Evolutionary conservation across 805 yeast genomes (phyloP).

Genomic region (Candida insectorum): DNA sequence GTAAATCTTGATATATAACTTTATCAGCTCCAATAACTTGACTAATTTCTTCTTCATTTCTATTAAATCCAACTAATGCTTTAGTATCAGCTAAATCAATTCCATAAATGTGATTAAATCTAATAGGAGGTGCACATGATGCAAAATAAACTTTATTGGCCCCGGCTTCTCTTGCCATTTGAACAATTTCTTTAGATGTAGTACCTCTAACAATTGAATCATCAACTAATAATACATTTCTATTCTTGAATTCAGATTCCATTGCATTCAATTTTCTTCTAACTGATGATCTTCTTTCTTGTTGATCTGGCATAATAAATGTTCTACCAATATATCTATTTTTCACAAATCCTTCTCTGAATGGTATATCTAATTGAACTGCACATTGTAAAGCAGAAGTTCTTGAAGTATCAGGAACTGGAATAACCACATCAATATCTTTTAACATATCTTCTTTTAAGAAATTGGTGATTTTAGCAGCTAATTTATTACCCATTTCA

Average conservation of each 20-base stretch:
- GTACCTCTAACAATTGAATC: slow-evolving; percentile 98
- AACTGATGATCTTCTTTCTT: slow-evolving; percentile 88
- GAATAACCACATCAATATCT: slow-evolving; percentile 89
- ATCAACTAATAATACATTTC: slow-evolving; percentile 86
- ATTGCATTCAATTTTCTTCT: slow-evolving; percentile 94
- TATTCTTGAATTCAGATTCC: slow-evolving; percentile 84
- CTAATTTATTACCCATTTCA: slow-evolving; percentile 90
- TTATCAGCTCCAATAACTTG: slow-evolving; percentile 82
- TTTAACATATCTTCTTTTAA: slow-evolving; percentile 14
- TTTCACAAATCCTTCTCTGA: slow-evolving; percentile 95
- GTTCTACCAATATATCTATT: slow-evolving; percentile 97
- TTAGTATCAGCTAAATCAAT: slow-evolving; percentile 94
- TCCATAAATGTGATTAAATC: slow-evolving; percentile 94
- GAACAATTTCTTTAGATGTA: slow-evolving; percentile 91
- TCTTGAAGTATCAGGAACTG: slow-evolving; percentile 98
- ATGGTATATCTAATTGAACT: slow-evolving; percentile 72
- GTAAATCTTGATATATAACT: slow-evolving; percentile 82
- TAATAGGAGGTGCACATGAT: slow-evolving; percentile 96
- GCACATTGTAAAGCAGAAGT: slow-evolving; percentile 93
- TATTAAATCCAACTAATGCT: slow-evolving; percentile 85
- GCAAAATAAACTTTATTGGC: slow-evolving; percentile 95
- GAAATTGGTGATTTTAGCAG: slow-evolving; percentile 55
- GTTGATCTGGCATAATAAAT: slow-evolving; percentile 97
- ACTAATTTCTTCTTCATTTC: slow-evolving; percentile 72
- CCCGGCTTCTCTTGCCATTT: slow-evolving; percentile 99